These are phyloP conservation scores for Fragilariopsis cylindrus DNA, from an alignment of 108 stramenopile genomes.

Conservation along the genomic window DNA sequence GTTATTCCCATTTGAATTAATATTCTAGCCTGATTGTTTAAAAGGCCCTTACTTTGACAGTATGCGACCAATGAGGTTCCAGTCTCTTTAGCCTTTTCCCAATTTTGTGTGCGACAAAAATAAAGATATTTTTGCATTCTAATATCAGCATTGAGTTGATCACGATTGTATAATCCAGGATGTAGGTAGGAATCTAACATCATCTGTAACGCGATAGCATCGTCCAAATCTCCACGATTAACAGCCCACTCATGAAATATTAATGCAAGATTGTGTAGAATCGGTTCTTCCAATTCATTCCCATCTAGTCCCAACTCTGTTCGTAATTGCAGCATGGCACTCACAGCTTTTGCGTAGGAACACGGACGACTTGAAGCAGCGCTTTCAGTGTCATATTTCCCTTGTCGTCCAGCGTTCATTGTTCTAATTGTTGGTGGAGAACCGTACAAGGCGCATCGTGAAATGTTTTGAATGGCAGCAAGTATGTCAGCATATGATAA, in stretches of 20 bases:
- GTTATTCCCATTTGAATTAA: conserved; percentile 59
- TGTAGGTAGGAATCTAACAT: conserved; percentile 38
- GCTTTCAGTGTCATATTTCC: not conserved
- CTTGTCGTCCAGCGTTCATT: not conserved
- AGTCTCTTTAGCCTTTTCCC: conserved; percentile 35
- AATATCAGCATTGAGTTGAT: conserved; percentile 32
- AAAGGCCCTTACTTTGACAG: conserved; percentile 36
- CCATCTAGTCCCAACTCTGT: conserved; percentile 8
- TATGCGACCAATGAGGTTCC: conserved; percentile 16
- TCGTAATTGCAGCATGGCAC: conserved; percentile 17
- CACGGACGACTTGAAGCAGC: not conserved
- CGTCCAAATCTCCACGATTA: conserved; percentile 29
- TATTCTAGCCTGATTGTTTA: conserved; percentile 44
- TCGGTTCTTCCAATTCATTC: conserved; percentile 15
- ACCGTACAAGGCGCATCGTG: conserved; percentile 53
- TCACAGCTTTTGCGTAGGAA: conserved; percentile 28
- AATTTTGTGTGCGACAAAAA: conserved; percentile 31
- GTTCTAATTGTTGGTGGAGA: conserved; percentile 18
- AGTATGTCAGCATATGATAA: conserved; percentile 17
- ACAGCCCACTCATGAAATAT: conserved; percentile 53
- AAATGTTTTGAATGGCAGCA: conserved; percentile 42
- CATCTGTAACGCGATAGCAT: conserved; percentile 27
- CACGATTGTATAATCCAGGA: conserved; percentile 25
- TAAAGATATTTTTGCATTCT: conserved; percentile 24
- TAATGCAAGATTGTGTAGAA: conserved; percentile 20